These are phyloP conservation scores for Colletotrichum liaoningense DNA, from an alignment of 2,329 filamentous ascomycete genomes.

Conservation along the genomic window DNA sequence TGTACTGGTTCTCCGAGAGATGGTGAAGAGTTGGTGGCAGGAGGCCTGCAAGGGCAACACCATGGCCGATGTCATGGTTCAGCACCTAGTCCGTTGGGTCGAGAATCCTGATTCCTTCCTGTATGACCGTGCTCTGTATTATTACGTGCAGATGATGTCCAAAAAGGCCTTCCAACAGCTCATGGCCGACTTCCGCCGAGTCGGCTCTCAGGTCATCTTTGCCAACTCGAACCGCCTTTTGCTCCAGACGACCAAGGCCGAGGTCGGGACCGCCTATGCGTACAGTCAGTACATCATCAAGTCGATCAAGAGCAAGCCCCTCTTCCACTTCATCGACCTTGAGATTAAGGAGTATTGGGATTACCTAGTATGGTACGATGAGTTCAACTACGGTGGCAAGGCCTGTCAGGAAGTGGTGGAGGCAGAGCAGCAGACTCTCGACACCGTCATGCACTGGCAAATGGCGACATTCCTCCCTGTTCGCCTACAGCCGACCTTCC, in stretches of 20 bases:
- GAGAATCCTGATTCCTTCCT: constrained; percentile 93
- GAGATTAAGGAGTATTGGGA: constrained; percentile 99
- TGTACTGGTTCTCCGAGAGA: constrained; percentile 90
- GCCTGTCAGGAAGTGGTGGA: constrained; percentile 87
- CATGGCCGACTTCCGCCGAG: constrained; percentile 94
- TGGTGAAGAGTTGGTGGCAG: constrained; percentile 99
- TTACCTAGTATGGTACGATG: constrained; percentile 98
- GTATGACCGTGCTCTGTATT: constrained; percentile 93
- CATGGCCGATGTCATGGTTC: constrained; percentile 98
- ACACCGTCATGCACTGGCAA: constrained; percentile 99
- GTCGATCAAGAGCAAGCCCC: constrained; percentile 92
- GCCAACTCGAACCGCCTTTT: constrained; percentile 90
- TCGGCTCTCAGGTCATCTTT: constrained; percentile 96
- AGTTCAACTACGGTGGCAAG: constrained; percentile 98
- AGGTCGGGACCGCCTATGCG: constrained; percentile 95
- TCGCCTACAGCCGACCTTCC: constrained; percentile 85
- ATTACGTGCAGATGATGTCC: constrained; percentile 99
- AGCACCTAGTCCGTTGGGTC: constrained; percentile 97
- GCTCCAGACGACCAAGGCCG: constrained; percentile 94
- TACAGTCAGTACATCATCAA: constrained; percentile 99
- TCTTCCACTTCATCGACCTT: constrained; percentile 97
- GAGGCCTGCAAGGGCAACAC: constrained; percentile 90
- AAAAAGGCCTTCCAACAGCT: constrained; percentile 96
- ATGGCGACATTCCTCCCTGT: constrained; percentile 88
- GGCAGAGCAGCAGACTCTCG: constrained; percentile 77